Percentiles rank a stretch among this genome's conserved stretches.
phyloP scores from a whole-genome alignment of 306 rosid genomes.

The Begonia peltatifolia region DNA sequence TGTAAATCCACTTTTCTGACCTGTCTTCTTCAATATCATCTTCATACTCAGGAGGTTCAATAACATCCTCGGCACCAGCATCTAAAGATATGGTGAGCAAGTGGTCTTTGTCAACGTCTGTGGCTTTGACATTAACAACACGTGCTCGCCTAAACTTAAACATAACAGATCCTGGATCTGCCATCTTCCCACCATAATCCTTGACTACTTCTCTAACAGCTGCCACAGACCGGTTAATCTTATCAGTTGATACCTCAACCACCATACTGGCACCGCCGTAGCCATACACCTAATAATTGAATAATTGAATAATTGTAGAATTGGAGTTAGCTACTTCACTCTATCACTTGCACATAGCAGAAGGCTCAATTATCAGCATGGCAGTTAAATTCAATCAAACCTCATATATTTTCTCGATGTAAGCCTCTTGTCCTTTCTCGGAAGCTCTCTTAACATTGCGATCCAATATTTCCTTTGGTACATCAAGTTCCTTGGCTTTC shows the following conservation, averaged over 20 bases:
- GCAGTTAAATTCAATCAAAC: constrained; percentile 10
- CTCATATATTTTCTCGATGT: constrained; percentile 76
- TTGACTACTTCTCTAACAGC: constrained; percentile 66
- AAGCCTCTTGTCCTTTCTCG: constrained; percentile 90
- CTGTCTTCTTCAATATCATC: constrained; percentile 73
- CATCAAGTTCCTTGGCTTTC: constrained; percentile 91
- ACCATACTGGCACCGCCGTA: constrained; percentile 91
- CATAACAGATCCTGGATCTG: constrained; percentile 76
- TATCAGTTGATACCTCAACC: constrained; percentile 84
- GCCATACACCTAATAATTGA: constrained; percentile 57
- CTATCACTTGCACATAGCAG: too few species aligned
- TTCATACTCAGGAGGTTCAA: constrained; percentile 68
- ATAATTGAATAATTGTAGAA: constrained; percentile 7
- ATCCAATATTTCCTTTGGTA: constrained; percentile 76
- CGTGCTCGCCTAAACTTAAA: constrained; percentile 81
- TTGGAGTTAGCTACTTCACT: background rate
- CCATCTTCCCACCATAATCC: constrained; percentile 95
- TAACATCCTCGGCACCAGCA: constrained; percentile 89
- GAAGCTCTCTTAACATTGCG: constrained; percentile 83
- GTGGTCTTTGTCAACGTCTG: constrained; percentile 65
- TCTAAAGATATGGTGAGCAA: constrained; percentile 64
- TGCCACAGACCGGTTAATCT: constrained; percentile 70
- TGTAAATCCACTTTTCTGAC: constrained; percentile 39
- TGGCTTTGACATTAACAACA: constrained; percentile 53
- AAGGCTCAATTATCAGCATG: too few species aligned